These are phyloP conservation scores for Acanthamoeba healyi DNA, from an alignment of 208 protist genomes.

Conservation along the genomic window DNA sequence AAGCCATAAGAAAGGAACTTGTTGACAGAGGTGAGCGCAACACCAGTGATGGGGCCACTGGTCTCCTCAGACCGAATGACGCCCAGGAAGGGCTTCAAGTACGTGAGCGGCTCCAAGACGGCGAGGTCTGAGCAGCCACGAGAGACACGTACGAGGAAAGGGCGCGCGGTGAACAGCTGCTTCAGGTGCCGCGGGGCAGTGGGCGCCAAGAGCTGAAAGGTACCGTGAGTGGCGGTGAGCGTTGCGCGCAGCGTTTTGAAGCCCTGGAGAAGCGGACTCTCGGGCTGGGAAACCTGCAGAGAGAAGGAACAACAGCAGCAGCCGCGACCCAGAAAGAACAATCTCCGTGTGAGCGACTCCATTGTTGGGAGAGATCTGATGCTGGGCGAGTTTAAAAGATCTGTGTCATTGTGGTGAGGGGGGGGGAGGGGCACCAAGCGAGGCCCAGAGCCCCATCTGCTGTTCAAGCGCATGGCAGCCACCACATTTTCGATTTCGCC, in stretches of 20 bases:
- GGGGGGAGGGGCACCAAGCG: slow-evolving; percentile 10
- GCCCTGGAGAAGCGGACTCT: slow-evolving; percentile 43
- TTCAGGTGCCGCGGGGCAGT: not conserved
- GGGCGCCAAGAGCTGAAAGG: not conserved
- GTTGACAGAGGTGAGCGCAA: slow-evolving; percentile 81
- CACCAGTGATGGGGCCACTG: slow-evolving; percentile 84
- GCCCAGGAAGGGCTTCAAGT: slow-evolving; percentile 83
- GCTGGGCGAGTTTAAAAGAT: not conserved
- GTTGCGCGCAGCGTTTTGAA: slow-evolving; percentile 58
- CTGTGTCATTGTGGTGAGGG: no score
- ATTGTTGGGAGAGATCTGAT: no score
- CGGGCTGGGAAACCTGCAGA: slow-evolving; percentile 16
- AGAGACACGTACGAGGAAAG: not conserved
- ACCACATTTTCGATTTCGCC: slow-evolving; percentile 72
- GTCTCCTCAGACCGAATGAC: slow-evolving; percentile 84
- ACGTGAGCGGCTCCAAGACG: slow-evolving; percentile 75
- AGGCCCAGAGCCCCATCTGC: slow-evolving; percentile 20
- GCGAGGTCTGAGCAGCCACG: slow-evolving; percentile 74
- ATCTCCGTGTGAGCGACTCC: no score
- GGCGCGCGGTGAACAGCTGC: not conserved
- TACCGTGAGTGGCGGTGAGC: not conserved
- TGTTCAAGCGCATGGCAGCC: slow-evolving; percentile 60
- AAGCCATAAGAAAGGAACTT: slow-evolving; percentile 81
- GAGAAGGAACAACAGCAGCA: not conserved
- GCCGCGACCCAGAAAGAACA: not conserved